Conservation (phyloP, 805 yeast genomes). For the Blastobotrys peoriensis region DNA sequence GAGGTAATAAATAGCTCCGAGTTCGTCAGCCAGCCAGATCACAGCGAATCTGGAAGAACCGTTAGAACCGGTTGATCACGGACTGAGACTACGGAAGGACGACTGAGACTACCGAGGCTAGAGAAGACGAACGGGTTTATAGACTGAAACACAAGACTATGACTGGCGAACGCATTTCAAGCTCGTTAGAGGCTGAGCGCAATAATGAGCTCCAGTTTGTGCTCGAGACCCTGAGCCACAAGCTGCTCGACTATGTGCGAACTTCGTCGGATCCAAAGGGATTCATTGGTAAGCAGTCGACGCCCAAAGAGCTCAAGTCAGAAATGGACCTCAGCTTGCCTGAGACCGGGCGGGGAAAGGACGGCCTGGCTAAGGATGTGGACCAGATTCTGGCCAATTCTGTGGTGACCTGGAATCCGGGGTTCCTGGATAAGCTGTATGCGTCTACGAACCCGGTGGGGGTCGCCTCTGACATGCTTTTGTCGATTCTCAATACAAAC, state of each 20-base stretch:
- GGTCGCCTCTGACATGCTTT: constrained; percentile 60
- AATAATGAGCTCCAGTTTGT: constrained; percentile 52
- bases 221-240: constrained; percentile 44
- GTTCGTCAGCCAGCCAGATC: too few species aligned
- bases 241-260: constrained; percentile 50
- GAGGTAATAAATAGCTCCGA: too few species aligned
- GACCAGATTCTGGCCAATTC: constrained; percentile 58
- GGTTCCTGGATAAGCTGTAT: constrained; percentile 75
- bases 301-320: constrained; percentile 44
- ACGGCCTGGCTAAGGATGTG: constrained; percentile 44
- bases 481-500: constrained; percentile 71
- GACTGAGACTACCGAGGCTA: too few species aligned
- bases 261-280: constrained; percentile 36
- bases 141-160: too few species aligned
- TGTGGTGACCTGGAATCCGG: constrained; percentile 82
- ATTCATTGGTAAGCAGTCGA: constrained; percentile 37
- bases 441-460: constrained; percentile 87
- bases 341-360: constrained; percentile 34
- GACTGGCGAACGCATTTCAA: constrained; percentile 10
- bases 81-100: too few species aligned
- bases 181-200: constrained; percentile 42
- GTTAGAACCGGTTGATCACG: too few species aligned
- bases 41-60: too few species aligned
- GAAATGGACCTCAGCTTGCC: constrained; percentile 34
- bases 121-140: too few species aligned